Percentiles rank a stretch among this genome's conserved stretches.
These are phyloP conservation scores for Candida hispaniensis DNA, from an alignment of 805 yeast genomes.

Conservation along the genomic window DNA sequence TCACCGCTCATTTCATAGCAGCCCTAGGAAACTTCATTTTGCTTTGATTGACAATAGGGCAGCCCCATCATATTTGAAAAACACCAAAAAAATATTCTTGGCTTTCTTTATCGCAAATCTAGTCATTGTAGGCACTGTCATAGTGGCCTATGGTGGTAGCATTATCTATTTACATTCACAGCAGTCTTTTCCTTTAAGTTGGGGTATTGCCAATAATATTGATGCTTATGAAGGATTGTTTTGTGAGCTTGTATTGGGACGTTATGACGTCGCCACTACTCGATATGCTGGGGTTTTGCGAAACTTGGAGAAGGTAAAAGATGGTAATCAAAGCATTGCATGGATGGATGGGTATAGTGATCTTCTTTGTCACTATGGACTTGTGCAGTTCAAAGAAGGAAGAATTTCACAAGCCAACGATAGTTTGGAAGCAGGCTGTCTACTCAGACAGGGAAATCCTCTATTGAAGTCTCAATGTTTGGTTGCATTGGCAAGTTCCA, in stretches of 20 bases:
- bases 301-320: too few species aligned
- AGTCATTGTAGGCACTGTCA: constrained; percentile 5
- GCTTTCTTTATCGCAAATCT: constrained; percentile 12
- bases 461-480: too few species aligned
- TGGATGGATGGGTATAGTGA: constrained; percentile 6
- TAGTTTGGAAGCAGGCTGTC: too few species aligned
- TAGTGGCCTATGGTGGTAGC: not conserved
- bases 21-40: too few species aligned
- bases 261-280: not conserved
- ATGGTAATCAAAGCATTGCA: too few species aligned
- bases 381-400: too few species aligned
- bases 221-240: constrained; percentile 5
- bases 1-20: too few species aligned
- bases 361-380: constrained; percentile 10
- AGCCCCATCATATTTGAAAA: too few species aligned
- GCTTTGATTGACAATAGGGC: too few species aligned
- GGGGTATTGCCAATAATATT: constrained; percentile 2
- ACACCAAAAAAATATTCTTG: constrained; percentile 36
- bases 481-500: too few species aligned
- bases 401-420: too few species aligned
- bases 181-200: constrained; percentile 6
- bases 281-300: constrained; percentile 1
- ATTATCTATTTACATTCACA: constrained; percentile 3
- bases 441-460: too few species aligned
- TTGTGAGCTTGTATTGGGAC: constrained; percentile 3